Evolutionary conservation across 371 early-diverging fungal species (phyloP).

Genomic region (Chytridiales sp.): DNA sequence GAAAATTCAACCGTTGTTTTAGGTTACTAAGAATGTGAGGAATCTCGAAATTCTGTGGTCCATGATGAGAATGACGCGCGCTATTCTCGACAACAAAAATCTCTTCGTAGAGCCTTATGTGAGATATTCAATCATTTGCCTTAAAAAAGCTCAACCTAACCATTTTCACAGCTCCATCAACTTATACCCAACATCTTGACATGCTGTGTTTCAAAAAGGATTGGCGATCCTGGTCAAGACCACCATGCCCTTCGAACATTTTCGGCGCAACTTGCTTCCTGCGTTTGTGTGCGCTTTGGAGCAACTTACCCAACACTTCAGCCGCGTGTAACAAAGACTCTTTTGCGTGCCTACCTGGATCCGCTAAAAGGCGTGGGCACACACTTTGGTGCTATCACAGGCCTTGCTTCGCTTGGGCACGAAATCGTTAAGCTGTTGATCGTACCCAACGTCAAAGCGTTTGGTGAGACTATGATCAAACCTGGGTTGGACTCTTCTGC

Average conservation of each 20-base stretch:
- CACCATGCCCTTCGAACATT: constrained; percentile 83
- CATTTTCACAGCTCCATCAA: constrained; percentile 81
- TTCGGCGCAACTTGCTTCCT: constrained; percentile 72
- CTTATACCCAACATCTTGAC: constrained; percentile 95
- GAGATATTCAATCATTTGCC: constrained; percentile 26
- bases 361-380: constrained; percentile 76
- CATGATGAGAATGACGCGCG: constrained; percentile 80
- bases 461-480: too few relatives aligned
- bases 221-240: constrained; percentile 62
- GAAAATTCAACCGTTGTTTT: background rate
- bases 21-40: constrained; percentile 76
- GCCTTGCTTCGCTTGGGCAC: constrained; percentile 73
- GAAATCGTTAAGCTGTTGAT: constrained; percentile 74
- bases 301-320: constrained; percentile 81
- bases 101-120: constrained; percentile 98
- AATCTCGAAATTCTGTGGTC: constrained; percentile 67
- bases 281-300: constrained; percentile 72
- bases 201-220: constrained; percentile 87
- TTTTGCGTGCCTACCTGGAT: constrained; percentile 86
- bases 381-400: constrained; percentile 87
- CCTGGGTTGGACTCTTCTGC: too few relatives aligned
- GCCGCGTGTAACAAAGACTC: constrained; percentile 83
- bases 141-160: background rate
- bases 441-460: constrained; percentile 73
- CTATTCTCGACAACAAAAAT: constrained; percentile 86